A percentile compares a stretch with the other conserved stretches of the same genome.
Evolutionary conservation across 371 early-diverging fungal genomes (phyloP).

Genomic region (Vairimorpha ceranae): DNA sequence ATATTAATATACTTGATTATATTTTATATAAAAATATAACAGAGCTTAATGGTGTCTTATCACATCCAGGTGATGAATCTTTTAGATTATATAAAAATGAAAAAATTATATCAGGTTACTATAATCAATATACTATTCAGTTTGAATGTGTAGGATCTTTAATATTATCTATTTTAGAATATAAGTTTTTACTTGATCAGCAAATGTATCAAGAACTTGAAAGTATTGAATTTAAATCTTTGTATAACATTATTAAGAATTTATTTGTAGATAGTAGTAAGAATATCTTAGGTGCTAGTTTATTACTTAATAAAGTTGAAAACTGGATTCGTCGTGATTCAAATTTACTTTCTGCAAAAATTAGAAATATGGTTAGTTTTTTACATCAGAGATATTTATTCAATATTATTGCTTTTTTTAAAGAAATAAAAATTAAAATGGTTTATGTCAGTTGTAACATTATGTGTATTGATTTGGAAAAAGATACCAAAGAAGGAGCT

Average conservation of each 20-base stretch:
- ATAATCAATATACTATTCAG: constrained; percentile 20
- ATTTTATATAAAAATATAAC: constrained; percentile 27
- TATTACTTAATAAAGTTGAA: constrained; percentile 19
- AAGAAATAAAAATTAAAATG: constrained; percentile 33
- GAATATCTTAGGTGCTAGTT: constrained; percentile 16
- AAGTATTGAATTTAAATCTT: constrained; percentile 36
- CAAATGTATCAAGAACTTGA: constrained; percentile 21
- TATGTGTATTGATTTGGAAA: constrained; percentile 31
- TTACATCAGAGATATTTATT: constrained; percentile 48
- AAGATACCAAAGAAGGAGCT: constrained; percentile 23
- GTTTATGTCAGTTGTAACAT: constrained; percentile 38
- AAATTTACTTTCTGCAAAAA: constrained; percentile 19
- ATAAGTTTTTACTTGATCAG: constrained; percentile 16
- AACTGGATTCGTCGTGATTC: constrained; percentile 49
- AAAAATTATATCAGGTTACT: constrained; percentile 25
- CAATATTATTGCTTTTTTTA: constrained; percentile 22
- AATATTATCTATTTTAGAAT: constrained; percentile 49
- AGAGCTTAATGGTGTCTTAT: constrained; percentile 4
- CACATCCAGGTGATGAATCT: background rate
- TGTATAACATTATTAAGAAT: constrained; percentile 34
- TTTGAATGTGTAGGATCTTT: constrained; percentile 43
- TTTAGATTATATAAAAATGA: constrained; percentile 24
- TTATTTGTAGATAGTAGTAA: constrained; percentile 16
- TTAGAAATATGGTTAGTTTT: constrained; percentile 35
- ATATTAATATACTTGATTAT: constrained; percentile 41